These are phyloP conservation scores for Phytophthora chlamydospora DNA, from an alignment of 352 stramenopile species.

Conservation along the genomic window DNA sequence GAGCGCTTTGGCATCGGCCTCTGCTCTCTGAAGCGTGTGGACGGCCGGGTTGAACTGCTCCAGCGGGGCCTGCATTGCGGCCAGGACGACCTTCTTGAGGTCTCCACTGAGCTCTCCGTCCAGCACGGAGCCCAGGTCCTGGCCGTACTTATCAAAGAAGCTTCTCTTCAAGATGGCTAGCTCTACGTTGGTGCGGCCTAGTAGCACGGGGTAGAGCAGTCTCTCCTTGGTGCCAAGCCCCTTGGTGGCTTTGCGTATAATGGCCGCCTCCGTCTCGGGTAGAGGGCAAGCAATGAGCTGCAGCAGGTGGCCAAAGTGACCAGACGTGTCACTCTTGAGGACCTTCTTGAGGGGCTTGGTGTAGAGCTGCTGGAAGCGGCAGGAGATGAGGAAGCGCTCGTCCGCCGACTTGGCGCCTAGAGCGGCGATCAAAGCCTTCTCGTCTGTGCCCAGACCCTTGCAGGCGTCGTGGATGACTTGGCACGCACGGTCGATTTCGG, in stretches of 20 bases:
- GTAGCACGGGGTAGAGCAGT: conserved; percentile 54
- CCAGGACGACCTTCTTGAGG: conserved; percentile 67
- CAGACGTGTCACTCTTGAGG: conserved; percentile 54
- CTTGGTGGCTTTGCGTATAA: conserved; percentile 59
- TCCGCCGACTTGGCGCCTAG: conserved; percentile 56
- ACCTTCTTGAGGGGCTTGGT: conserved; percentile 48
- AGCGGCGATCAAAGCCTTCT: conserved; percentile 42
- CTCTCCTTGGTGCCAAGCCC: conserved; percentile 58
- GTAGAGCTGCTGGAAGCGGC: conserved; percentile 65
- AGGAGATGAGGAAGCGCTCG: conserved; percentile 54
- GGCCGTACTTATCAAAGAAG: conserved; percentile 55
- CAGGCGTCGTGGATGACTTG: conserved; percentile 60
- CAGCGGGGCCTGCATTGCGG: conserved; percentile 49
- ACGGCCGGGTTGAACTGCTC: conserved; percentile 53
- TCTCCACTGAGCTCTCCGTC: conserved; percentile 59
- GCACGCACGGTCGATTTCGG: conserved; percentile 44
- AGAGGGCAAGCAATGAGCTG: conserved; percentile 47
- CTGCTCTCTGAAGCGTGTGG: conserved; percentile 59
- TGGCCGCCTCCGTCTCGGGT: conserved; percentile 57
- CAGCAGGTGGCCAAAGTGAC: conserved; percentile 60
- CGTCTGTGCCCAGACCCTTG: conserved; percentile 57
- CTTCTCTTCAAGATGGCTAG: conserved; percentile 79
- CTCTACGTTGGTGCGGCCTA: conserved; percentile 61
- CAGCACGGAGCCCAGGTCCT: conserved; percentile 51
- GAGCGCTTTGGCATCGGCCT: conserved; percentile 49